Percentiles rank a stretch among this genome's conserved stretches.
phyloP scores from a whole-genome alignment of 2,329 filamentous ascomycete species.

The Akanthomyces dipterigenus region DNA sequence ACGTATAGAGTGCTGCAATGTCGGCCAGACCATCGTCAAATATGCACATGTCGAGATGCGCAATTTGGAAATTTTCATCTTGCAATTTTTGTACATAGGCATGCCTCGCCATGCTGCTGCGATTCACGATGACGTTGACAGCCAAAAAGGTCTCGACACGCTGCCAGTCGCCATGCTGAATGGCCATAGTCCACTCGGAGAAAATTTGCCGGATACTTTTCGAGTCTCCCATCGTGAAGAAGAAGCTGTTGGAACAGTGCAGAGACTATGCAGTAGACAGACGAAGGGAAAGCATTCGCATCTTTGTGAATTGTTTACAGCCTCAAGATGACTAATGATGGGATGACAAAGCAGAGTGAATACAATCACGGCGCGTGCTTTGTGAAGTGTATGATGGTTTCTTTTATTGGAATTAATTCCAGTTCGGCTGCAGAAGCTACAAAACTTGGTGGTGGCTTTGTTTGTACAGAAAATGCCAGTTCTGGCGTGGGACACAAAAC shows the following conservation, averaged over 20 bases:
- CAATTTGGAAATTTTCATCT: not conserved
- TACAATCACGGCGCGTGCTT: too few relatives aligned
- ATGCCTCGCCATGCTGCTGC: not conserved
- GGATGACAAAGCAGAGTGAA: not conserved
- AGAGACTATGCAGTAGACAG: not conserved
- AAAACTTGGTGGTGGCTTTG: too few relatives aligned
- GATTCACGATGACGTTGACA: constrained; percentile 2
- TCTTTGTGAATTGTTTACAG: not conserved
- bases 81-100: not conserved
- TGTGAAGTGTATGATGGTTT: too few relatives aligned
- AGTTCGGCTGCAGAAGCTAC: too few relatives aligned
- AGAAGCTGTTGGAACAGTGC: too few relatives aligned
- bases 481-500: too few relatives aligned
- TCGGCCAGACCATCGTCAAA: not conserved
- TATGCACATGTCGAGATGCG: not conserved
- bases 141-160: not conserved
- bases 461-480: too few relatives aligned
- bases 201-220: not conserved
- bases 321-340: not conserved
- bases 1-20: not conserved
- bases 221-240: not conserved
- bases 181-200: not conserved
- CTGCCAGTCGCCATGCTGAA: not conserved
- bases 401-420: too few relatives aligned
- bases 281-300: too few relatives aligned